Percentiles rank a stretch among this genome's conserved stretches.
Conservation (phyloP, 257 asterid genomes). For the Fraxinus excelsior region DNA sequence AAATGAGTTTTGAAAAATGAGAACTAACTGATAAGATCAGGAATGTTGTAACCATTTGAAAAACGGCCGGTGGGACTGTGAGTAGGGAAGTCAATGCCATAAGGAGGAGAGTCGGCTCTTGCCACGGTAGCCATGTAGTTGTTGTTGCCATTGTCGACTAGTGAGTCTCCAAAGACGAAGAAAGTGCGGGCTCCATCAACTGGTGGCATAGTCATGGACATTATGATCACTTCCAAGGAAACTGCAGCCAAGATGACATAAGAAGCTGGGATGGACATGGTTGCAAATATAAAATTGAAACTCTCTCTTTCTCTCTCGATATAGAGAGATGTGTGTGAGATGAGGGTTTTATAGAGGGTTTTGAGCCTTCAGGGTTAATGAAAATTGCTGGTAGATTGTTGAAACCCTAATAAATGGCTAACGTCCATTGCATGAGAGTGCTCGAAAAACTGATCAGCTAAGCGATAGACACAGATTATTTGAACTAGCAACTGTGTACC, state of each 20-base stretch:
- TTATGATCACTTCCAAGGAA: slow-evolving; percentile 12
- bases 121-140: slow-evolving; percentile 65
- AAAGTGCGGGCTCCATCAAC: slow-evolving; percentile 63
- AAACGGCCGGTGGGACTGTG: slow-evolving; percentile 81
- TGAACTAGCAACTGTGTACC: not conserved
- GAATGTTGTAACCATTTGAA: slow-evolving; percentile 69
- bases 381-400: slow-evolving; percentile 30
- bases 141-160: slow-evolving; percentile 83
- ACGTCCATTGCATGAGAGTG: not conserved
- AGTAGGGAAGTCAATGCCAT: slow-evolving; percentile 75
- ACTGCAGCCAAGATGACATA: slow-evolving; percentile 4
- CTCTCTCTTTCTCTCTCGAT: no score
- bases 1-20: not conserved
- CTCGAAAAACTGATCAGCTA: not conserved
- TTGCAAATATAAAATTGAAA: not conserved
- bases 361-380: not conserved
- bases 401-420: slow-evolving; percentile 42
- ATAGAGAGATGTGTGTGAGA: not conserved
- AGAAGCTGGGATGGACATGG: slow-evolving; percentile 28
- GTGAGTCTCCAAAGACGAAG: slow-evolving; percentile 77
- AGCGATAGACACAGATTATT: not conserved
- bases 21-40: slow-evolving; percentile 67
- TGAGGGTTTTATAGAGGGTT: slow-evolving; percentile 2
- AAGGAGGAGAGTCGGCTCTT: slow-evolving; percentile 79
- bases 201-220: not conserved